Conservation (phyloP, 345 rosid genomes). For the Syzygium aqueum region DNA sequence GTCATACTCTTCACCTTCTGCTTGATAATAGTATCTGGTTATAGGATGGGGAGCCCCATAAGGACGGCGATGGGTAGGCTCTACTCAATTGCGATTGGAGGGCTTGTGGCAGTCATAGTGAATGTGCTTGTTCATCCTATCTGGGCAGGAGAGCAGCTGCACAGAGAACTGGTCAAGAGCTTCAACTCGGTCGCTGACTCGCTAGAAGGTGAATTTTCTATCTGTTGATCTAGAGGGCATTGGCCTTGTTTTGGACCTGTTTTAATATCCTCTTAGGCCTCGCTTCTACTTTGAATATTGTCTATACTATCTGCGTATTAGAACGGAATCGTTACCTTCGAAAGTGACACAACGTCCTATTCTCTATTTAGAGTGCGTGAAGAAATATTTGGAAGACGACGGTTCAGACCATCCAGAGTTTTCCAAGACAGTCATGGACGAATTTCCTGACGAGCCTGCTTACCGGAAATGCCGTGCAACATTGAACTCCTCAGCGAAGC, state of each 20-base stretch:
- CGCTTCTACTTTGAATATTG: background rate
- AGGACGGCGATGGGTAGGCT: constrained; percentile 53
- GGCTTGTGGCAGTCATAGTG: constrained; percentile 51
- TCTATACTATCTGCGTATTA: background rate
- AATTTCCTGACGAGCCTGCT: constrained; percentile 59
- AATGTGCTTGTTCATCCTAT: constrained; percentile 51
- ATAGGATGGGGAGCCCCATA: constrained; percentile 52
- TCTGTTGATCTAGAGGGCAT: background rate
- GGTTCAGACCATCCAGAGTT: constrained; percentile 42
- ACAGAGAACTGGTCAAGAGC: constrained; percentile 40
- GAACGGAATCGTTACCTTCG: background rate
- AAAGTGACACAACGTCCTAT: background rate
- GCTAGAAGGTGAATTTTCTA: constrained; percentile 38
- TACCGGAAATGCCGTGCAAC: constrained; percentile 35
- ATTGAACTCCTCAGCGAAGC: constrained; percentile 40
- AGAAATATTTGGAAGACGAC: constrained; percentile 49
- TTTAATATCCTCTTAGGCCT: background rate
- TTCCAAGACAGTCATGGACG: constrained; percentile 45
- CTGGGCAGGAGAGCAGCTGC: constrained; percentile 60
- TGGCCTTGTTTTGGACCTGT: background rate
- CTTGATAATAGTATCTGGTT: constrained; percentile 52
- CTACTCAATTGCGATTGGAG: constrained; percentile 61
- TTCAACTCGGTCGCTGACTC: constrained; percentile 45
- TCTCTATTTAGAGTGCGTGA: constrained; percentile 39
- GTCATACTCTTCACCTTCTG: constrained; percentile 60